Base-by-base conservation (phyloP, 257 asterid genomes). In the Striga asiatica region DNA sequence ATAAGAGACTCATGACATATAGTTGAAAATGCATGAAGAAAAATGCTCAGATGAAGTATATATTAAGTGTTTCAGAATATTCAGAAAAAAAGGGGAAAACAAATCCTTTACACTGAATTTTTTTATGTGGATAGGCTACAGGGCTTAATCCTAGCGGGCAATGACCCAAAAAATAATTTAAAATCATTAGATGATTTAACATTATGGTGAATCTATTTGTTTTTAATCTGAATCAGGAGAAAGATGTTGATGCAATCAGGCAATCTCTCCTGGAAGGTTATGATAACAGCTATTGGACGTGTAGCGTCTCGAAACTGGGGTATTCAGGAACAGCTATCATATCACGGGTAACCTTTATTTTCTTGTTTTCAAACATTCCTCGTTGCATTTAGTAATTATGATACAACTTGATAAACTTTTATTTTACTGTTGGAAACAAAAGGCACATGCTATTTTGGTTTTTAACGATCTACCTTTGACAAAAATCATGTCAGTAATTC, bases 281-380 rank as follows among this genome's bases (percentile, higher is more conserved):
- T 59, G 78, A 82, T 58, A 71, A 82, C 70, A 87, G 88, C 76
- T 87, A 78, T 71, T 91, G 98, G 97, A 82, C 88, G 1, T 91
- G 98, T 53, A 91, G 98, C 59, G 80, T 77, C 57, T 68, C 95
- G 8, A 91, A 91, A 62, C 86, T 80, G 67, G 98, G 98, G 37
- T 91, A 91, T 73, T 82, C 98, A 29, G 97, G 97, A 56, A 76
- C 98, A 38, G 94, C 98, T 61, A 75, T 91, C 65, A 82, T 91
- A 71, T 91, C 98, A 50, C 81, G 94, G 76, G 98, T 88, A 76
- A 59, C 54, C 35, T 49, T 27, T 46, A 39, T 59, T 56, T 66
- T 18, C 43, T 46, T 51, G 58, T 54, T 25, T 43, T 45, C 16
- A 17, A 28, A 31, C 28, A 20, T 17, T 54, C 31, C 27, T 6